Percentiles rank a stretch among this genome's conserved stretches.
Conservation (phyloP, 1,284 basidiomycete species). For the Ganoderma boninense region DNA sequence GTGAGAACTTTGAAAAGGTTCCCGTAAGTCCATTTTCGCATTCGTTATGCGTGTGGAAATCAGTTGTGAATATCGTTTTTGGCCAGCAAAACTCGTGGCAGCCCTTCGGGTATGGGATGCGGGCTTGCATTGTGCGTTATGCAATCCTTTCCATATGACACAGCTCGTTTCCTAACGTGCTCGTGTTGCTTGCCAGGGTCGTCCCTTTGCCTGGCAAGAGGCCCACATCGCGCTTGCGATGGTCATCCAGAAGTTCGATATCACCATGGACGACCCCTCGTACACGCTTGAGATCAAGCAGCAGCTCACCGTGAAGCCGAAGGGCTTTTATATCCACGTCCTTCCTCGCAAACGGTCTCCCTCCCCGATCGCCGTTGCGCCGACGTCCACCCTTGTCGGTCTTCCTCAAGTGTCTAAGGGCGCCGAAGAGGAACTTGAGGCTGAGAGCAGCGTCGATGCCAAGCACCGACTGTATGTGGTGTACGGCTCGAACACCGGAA, state of each 20-base stretch:
- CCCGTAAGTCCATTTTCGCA: slow-evolving; percentile 42
- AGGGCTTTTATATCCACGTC: slow-evolving; percentile 51
- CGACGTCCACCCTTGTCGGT: slow-evolving; percentile 27
- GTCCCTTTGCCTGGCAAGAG: slow-evolving; percentile 61
- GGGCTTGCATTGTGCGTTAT: slow-evolving; percentile 50
- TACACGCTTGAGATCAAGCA: slow-evolving; percentile 55
- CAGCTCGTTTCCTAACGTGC: background rate
- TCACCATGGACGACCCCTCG: slow-evolving; percentile 50
- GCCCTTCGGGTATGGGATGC: slow-evolving; percentile 52
- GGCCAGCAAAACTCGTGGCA: slow-evolving; percentile 54
- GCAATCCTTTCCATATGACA: background rate
- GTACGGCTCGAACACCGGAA: slow-evolving; percentile 61
- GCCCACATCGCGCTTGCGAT: slow-evolving; percentile 51
- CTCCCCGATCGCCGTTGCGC: slow-evolving; percentile 26
- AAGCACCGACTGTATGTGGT: slow-evolving; percentile 49
- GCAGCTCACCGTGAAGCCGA: slow-evolving; percentile 58
- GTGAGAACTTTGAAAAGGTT: slow-evolving; percentile 53
- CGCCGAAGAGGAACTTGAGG: background rate
- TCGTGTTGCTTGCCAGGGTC: slow-evolving; percentile 39
- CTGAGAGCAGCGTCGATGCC: slow-evolving; percentile 16
- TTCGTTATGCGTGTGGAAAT: background rate
- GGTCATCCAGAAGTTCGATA: slow-evolving; percentile 55
- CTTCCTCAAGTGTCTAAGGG: slow-evolving; percentile 18
- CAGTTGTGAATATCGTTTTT: background rate
- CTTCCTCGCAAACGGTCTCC: slow-evolving; percentile 41